Evolutionary conservation across 805 yeast genomes (phyloP), one percentile per base, ranked within the genome.

Genomic region (Candida endomychidarum): DNA sequence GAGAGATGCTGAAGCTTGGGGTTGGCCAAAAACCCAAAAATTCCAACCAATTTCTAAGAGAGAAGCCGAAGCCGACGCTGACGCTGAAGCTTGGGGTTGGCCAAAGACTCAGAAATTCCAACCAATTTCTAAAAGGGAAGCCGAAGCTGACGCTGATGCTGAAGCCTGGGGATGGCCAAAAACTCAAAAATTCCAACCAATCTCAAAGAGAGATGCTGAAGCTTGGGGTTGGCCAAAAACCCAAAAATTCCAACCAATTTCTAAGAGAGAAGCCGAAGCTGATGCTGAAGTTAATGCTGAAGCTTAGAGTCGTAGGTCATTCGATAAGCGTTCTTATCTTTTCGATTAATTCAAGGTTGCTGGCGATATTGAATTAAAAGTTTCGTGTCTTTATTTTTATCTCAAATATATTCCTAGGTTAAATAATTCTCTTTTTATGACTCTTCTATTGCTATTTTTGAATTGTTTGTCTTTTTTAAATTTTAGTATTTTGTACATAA

Each of bases 261-360:
- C 40, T 15, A 37, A 40, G 20, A 27, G 31, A n/a, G 31, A 40
- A 11, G 41, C 41, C 10, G 38, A 41, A 4, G 38, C 38, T 28
- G 37, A 31, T 16, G 42, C 38, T 17, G 41, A 43, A n/a, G 58
- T 58, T 19, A 45, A 40, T 28, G 56, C 56, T 29, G 58, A 54
- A 8, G 53, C 43, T n/a, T 38, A 31, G 34, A 37, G 34, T 3
- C 30, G 38, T 35, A 9, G 17, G 23, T 8, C 29, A 5, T 34
- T 7, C 18, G 38, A 45, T 15, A 4, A 27, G 52, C 34, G 55
- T 18, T n/a, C 8, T 10, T 29, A 9, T 11, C 17, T 11, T 11
- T 11, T 30, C 20, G 17, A 6, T 4, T 11, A 12, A 14, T 25
- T 25, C 10, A 5, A 12, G 15, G 23, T 30, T 19, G 17, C 34